phyloP scores from a whole-genome alignment of 176 grass and related monocot species.

The Areca catechu region DNA sequence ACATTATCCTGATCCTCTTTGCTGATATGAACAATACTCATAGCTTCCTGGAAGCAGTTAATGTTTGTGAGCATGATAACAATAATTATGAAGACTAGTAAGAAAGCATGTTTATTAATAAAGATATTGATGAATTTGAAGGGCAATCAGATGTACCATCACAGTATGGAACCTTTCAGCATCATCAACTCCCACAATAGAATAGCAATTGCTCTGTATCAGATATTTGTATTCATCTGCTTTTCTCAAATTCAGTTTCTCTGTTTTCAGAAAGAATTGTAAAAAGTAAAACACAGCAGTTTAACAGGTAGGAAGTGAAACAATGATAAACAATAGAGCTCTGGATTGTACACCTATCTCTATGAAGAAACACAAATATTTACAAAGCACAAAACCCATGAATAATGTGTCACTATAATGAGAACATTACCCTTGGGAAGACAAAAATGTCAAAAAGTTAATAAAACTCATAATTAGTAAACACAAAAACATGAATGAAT shows the following conservation, averaged over 20 bases:
- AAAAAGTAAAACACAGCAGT: conserved; percentile 19
- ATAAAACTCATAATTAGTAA: too few species aligned
- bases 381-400: too few species aligned
- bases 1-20: conserved; percentile 89
- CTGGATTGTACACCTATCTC: too few species aligned
- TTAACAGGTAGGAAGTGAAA: conserved; percentile 4
- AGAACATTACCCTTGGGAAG: too few species aligned
- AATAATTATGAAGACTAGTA: conserved; percentile 2
- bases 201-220: conserved; percentile 89
- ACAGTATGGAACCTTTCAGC: conserved; percentile 77
- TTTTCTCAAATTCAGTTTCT: conserved; percentile 87
- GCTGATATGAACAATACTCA: conserved; percentile 92
- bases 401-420: too few species aligned
- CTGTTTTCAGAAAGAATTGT: conserved; percentile 30
- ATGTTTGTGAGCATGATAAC: conserved; percentile 32
- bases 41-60: conserved; percentile 59
- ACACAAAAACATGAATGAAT: too few species aligned
- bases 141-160: conserved; percentile 50
- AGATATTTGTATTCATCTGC: conserved; percentile 94
- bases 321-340: too few species aligned
- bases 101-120: conserved; percentile 7
- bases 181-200: conserved; percentile 90
- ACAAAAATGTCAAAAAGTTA: too few species aligned
- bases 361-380: too few species aligned
- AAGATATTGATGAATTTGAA: background rate